These are phyloP conservation scores for Oldenlandia corymbosa DNA, from an alignment of 257 asterid genomes.

Conservation along the genomic window DNA sequence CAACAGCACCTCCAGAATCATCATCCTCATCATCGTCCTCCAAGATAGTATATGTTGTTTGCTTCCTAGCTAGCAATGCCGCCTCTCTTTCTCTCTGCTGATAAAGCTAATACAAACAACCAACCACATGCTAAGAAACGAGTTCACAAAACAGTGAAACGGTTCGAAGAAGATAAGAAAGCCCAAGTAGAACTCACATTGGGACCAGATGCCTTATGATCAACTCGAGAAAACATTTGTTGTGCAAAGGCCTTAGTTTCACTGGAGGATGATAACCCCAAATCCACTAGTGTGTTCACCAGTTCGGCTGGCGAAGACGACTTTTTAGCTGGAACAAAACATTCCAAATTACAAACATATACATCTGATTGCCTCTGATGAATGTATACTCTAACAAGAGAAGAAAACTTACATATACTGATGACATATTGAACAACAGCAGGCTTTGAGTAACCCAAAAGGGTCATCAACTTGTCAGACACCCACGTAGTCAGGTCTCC, in stretches of 20 bases:
- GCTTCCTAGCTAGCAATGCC: slow-evolving; percentile 56
- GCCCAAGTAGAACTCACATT: slow-evolving; percentile 50
- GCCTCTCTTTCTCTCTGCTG: slow-evolving; percentile 74
- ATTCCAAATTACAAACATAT: not conserved
- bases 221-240: slow-evolving; percentile 69
- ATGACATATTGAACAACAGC: slow-evolving; percentile 64
- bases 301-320: slow-evolving; percentile 83
- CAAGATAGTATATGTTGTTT: slow-evolving; percentile 59
- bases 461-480: slow-evolving; percentile 59
- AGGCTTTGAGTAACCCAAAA: slow-evolving; percentile 71
- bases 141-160: slow-evolving; percentile 2
- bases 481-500: slow-evolving; percentile 76
- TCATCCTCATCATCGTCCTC: slow-evolving; percentile 71
- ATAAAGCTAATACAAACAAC: slow-evolving; percentile 40
- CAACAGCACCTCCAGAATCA: slow-evolving; percentile 22
- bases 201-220: slow-evolving; percentile 64
- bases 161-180: slow-evolving; percentile 12
- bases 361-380: not conserved
- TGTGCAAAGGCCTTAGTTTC: slow-evolving; percentile 60
- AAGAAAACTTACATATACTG: slow-evolving; percentile 37
- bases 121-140: slow-evolving; percentile 5
- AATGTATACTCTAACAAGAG: not conserved
- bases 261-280: slow-evolving; percentile 57
- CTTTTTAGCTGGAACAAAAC: slow-evolving; percentile 54
- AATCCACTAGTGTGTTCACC: slow-evolving; percentile 44